Evolutionary conservation across 495 filamentous ascomycete genomes (phyloP), one percentile per base, ranked within the genome.

Genomic region (Staphylotrichum tortipilum): DNA sequence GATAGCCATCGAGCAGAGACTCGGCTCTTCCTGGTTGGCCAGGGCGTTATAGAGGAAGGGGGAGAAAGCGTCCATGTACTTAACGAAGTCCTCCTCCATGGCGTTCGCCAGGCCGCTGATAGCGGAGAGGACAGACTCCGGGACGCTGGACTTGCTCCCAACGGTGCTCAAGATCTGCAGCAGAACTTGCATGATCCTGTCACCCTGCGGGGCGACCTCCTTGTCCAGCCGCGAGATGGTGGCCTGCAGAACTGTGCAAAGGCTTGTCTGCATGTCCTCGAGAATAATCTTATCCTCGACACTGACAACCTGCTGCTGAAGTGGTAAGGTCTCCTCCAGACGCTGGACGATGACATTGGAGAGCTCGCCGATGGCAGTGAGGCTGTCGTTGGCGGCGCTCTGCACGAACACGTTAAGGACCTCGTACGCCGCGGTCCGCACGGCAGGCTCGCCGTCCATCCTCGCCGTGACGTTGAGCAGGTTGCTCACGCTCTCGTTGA

Each of bases 351-450:
- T 83, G 18, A 95, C 82, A 40, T 85, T 81, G 7, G 84, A 91
- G 30, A 97, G 77, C 15, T 73, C 81, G 7, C 85, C 92, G 60
- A 98, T 80, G 58, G 87, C 78, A 12, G 73, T 69, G 44, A 97
- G 74, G 67, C 83, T 92, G 57, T 94, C 89, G 46, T 84, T 84
- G 15, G 90, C 94, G 53, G 90, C 78, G 64, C 89, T 92, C 48
- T 82, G 82, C 41, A 97, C 86, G 59, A 96, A 97, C 0, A 87
- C 82, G 68, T 90, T 94, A 29, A 98, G 77, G 35, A 98, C 92
- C 66, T 98, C 92, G 57, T 98, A 98, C n/a, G 91, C 90, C 40
- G 92, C 94, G 53, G 92, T 97, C 44, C 92, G 86, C n/a, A 97
- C 82, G 60, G 89, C 79, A 54, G 88, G 88, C 57, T 98, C 94